Evolutionary conservation across 1,284 basidiomycete species (phyloP).

Genomic region (Malassezia arunalokei): DNA sequence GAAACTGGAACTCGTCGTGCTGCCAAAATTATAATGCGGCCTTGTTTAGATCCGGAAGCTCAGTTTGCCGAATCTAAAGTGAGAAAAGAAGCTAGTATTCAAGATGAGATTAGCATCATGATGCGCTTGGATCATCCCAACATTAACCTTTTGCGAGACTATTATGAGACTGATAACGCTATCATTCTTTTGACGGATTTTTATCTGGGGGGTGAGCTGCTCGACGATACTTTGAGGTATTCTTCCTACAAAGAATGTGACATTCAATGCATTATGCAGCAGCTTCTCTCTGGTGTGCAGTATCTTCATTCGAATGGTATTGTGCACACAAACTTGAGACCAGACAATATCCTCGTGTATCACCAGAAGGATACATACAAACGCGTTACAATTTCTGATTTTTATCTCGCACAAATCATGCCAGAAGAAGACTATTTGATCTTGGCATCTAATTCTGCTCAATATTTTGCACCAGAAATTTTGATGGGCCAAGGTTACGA

Average conservation of each 20-base stretch:
- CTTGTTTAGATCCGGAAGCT: conserved; percentile 20
- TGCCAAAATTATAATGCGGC: conserved; percentile 44
- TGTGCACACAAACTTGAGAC: conserved; percentile 44
- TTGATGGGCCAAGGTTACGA: conserved; percentile 42
- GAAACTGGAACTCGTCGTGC: conserved; percentile 32
- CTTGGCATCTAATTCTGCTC: conserved; percentile 42
- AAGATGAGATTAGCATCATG: conserved; percentile 37
- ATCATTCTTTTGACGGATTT: conserved; percentile 45
- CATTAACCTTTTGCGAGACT: conserved; percentile 42
- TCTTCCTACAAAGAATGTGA: conserved; percentile 41
- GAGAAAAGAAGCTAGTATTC: conserved; percentile 1
- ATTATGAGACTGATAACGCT: conserved; percentile 43
- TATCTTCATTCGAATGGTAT: conserved; percentile 42
- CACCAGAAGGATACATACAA: conserved; percentile 27
- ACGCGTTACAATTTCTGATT: conserved; percentile 41
- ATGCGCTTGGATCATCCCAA: conserved; percentile 36
- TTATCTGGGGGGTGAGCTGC: conserved; percentile 42
- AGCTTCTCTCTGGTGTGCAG: conserved; percentile 36
- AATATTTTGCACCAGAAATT: conserved; percentile 45
- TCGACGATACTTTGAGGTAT: conserved; percentile 39
- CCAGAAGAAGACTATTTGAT: conserved; percentile 37
- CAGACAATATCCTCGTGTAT: conserved; percentile 42
- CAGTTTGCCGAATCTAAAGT: neutral
- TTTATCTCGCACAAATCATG: conserved; percentile 42
- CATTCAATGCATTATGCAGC: conserved; percentile 37